A percentile compares a stretch with the other conserved stretches of the same genome.
Conservation (phyloP, 345 rosid species). For the Viola odorata region DNA sequence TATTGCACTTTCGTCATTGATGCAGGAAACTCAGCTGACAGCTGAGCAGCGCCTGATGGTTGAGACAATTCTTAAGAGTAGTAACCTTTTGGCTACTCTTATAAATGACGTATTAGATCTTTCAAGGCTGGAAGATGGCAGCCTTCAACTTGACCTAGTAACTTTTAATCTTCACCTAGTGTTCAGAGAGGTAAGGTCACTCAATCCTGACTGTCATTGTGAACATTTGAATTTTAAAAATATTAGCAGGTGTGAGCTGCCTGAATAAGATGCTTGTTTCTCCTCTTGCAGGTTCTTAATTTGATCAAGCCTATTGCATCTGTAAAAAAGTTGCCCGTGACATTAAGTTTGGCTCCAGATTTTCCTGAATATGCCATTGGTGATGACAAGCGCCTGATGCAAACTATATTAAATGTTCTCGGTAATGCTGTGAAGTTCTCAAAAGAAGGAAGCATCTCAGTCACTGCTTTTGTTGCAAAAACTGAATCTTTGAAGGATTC, state of each 20-base stretch:
- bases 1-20: constrained; percentile 92
- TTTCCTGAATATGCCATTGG: constrained; percentile 80
- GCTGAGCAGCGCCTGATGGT: constrained; percentile 96
- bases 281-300: constrained; percentile 57
- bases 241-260: not conserved
- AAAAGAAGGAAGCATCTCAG: constrained; percentile 69
- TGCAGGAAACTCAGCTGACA: constrained; percentile 90
- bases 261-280: constrained; percentile 13
- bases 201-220: not conserved
- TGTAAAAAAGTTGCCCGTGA: constrained; percentile 64
- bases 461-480: constrained; percentile 72
- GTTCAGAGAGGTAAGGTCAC: constrained; percentile 61
- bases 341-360: constrained; percentile 77
- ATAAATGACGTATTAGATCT: constrained; percentile 96
- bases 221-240: not conserved
- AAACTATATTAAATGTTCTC: constrained; percentile 72
- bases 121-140: constrained; percentile 98
- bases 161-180: constrained; percentile 67
- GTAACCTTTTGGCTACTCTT: constrained; percentile 79
- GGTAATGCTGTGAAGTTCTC: constrained; percentile 98
- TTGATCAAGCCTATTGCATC: constrained; percentile 89
- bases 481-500: constrained; percentile 53
- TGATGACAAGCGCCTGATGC: constrained; percentile 91
- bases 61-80: constrained; percentile 91
- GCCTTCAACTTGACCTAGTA: constrained; percentile 75